Evolutionary conservation across 2,329 filamentous ascomycete genomes (phyloP).

Genomic region (Fusarium kyushuense): DNA sequence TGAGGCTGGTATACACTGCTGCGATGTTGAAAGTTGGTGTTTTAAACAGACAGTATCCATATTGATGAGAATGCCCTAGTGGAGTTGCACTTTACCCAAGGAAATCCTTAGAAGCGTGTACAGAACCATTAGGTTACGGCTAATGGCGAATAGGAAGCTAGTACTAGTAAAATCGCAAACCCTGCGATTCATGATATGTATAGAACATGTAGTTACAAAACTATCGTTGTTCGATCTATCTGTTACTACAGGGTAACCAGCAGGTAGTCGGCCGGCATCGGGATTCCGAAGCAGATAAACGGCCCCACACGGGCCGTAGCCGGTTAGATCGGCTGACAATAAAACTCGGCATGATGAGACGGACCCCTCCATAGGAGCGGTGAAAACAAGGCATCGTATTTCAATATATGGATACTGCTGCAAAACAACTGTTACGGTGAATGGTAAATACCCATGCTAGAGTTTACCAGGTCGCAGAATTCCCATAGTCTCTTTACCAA

Average conservation of each 20-base stretch:
- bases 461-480: neutral
- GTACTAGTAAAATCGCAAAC: neutral
- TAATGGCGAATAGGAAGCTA: neutral
- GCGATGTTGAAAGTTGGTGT: neutral
- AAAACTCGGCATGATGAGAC: neutral
- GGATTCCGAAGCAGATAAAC: neutral
- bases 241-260: neutral
- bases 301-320: slow-evolving; percentile 7
- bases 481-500: neutral
- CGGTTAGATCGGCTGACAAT: neutral
- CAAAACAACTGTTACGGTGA: neutral
- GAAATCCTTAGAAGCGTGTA: no score
- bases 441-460: neutral
- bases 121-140: no score
- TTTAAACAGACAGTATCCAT: neutral
- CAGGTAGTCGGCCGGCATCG: neutral
- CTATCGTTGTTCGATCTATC: neutral
- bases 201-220: neutral
- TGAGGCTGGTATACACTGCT: neutral
- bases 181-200: neutral
- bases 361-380: neutral
- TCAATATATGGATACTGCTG: neutral
- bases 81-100: accelerated
- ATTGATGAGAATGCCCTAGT: neutral
- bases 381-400: neutral